Base-by-base conservation (phyloP, 2,329 filamentous ascomycete species). In the Leptosphaerulina australis region DNA sequence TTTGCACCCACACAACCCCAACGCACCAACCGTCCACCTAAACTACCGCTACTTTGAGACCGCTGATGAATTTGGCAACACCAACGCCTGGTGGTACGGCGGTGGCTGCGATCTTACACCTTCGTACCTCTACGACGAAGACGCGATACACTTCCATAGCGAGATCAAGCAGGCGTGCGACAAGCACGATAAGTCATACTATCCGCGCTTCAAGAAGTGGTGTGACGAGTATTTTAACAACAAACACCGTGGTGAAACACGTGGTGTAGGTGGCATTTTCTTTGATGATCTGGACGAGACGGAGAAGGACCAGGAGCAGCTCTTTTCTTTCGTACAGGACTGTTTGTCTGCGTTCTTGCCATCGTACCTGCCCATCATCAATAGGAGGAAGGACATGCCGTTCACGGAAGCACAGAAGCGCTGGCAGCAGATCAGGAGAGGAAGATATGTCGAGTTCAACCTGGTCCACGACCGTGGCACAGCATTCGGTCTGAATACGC, bases 11-110 rank as follows among this genome's bases (percentile, higher is more conserved):
- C 82, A 85, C 64, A 99, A 99, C 75, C 94, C 94, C 37, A 96
- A 96, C 88, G 93, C 93, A 6, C 94, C 94, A 0, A 99, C 94
- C 0, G 94, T 99, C 14, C 94, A 99, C 74, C 82, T 99, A 63
- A 99, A 99, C 79, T 97, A 97, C 80, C 86, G 94, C 49, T 99
- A 99, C 77, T 99, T 99, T 69, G 94, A 99, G 79, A 99, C 94
- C 1, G 88, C 90, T 53, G 88, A 93, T 64, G 83, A 88, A 7
- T 88, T 93, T 63, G 91, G 89, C 33, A 88, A 81, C 59, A 87
- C 81, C 43, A 91, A 93, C 58, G 88, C 91, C 6, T 99, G 94
- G 93, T 99, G 94, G 94, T 99, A 96, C 67, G 94, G 94, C 58
- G 94, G 94, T 40, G 94, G 94, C 48, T 92, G 90, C 44, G 94